Conservation (phyloP, 2,329 filamentous ascomycete genomes). For the Fusarium sp. region DNA sequence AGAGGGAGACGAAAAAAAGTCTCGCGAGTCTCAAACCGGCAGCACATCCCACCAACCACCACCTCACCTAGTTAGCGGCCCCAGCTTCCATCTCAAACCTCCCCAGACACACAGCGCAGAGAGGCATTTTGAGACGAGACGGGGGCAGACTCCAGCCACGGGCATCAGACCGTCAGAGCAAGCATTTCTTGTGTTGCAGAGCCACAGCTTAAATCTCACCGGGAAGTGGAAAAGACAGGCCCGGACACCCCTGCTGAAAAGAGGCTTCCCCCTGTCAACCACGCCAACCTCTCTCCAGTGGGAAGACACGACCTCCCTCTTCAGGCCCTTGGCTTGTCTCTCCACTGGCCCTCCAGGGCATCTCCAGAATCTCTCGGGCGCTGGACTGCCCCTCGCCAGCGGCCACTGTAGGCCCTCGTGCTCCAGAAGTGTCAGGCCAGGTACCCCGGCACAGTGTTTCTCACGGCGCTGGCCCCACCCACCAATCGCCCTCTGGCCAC, state of each 20-base stretch:
- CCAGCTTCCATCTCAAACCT: slow-evolving; percentile 21
- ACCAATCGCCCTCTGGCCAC: slow-evolving; percentile 13
- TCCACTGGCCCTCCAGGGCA: slow-evolving; percentile 30
- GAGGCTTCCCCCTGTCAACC: slow-evolving; percentile 23
- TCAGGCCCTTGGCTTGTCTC: slow-evolving; percentile 24
- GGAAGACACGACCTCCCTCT: slow-evolving; percentile 32
- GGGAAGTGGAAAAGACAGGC: slow-evolving; percentile 1
- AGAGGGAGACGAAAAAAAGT: slow-evolving; percentile 2
- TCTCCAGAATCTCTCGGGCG: slow-evolving; percentile 34
- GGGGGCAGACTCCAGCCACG: slow-evolving; percentile 12
- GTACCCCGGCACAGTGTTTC: slow-evolving; percentile 48
- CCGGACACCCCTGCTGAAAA: slow-evolving; percentile 2
- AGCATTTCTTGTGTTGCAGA: slow-evolving; percentile 10
- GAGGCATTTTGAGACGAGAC: slow-evolving; percentile 23
- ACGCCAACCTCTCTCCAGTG: slow-evolving; percentile 17
- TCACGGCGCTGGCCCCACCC: slow-evolving; percentile 34
- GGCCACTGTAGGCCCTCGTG: slow-evolving; percentile 1
- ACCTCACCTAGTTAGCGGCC: slow-evolving; percentile 22
- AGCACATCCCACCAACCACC: slow-evolving; percentile 38
- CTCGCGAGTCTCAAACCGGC: slow-evolving; percentile 29
- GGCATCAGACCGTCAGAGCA: slow-evolving; percentile 8
- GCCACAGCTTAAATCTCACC: slow-evolving; percentile 33
- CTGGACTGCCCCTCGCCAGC: slow-evolving; percentile 9
- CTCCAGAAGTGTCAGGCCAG: slow-evolving; percentile 17
- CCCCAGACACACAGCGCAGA: neutral